Evolutionary conservation across 768 basidiomycete species (phyloP).

Genomic region (Suillus plorans): DNA sequence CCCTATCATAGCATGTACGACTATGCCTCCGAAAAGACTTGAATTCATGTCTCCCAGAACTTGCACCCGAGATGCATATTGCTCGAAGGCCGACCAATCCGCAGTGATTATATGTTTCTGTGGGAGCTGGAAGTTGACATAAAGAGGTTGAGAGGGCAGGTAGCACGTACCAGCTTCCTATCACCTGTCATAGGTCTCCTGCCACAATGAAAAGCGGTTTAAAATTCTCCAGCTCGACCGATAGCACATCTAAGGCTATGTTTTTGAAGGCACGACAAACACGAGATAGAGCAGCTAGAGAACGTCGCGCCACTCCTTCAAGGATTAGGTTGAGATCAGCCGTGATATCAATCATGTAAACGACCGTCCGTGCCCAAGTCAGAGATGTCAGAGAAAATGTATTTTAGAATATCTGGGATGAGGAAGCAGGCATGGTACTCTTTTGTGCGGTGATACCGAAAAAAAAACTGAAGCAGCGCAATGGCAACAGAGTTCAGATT

Average conservation of each 20-base stretch:
- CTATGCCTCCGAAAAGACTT: not conserved
- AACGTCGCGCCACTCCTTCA: not conserved
- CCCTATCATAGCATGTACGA: not conserved
- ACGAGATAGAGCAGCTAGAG: not conserved
- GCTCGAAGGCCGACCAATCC: not conserved
- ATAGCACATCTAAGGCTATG: slow-evolving; percentile 13
- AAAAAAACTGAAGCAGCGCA: not conserved
- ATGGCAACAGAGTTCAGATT: not conserved
- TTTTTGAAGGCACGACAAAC: slow-evolving; percentile 17
- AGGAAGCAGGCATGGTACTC: not conserved
- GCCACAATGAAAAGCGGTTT: slow-evolving; percentile 13
- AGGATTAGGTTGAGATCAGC: not conserved
- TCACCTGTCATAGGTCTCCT: not conserved
- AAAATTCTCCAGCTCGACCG: slow-evolving; percentile 11
- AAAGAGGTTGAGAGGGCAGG: not conserved
- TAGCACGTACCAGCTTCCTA: not conserved
- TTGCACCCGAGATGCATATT: slow-evolving; percentile 1
- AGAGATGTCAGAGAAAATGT: not conserved
- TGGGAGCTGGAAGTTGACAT: not conserved
- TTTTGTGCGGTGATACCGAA: not conserved
- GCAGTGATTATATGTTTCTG: not conserved
- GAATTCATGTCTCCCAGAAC: not conserved
- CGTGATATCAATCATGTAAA: not conserved
- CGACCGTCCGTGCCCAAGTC: not conserved
- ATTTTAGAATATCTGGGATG: not conserved